phyloP scores from a whole-genome alignment of 78 protist genomes.

The Dictyostelium purpureum region DNA sequence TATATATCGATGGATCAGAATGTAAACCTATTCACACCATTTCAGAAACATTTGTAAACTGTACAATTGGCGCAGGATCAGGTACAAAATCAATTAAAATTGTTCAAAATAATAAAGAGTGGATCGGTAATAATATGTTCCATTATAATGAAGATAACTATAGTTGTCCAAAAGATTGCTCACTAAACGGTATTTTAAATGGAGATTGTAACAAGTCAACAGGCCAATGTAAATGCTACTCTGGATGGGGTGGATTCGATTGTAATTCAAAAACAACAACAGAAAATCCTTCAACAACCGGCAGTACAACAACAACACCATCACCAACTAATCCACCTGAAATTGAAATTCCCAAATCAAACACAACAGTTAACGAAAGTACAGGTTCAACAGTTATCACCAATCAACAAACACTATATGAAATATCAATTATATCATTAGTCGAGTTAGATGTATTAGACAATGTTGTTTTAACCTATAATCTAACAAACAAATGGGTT shows the following conservation, averaged over 20 bases:
- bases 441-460: neutral
- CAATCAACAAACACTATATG: constrained; percentile 10
- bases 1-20: neutral
- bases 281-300: neutral
- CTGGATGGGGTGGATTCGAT: constrained; percentile 8
- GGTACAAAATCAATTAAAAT: neutral
- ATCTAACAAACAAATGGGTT: neutral
- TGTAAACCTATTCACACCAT: neutral
- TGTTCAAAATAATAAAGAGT: neutral
- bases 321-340: neutral
- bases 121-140: neutral
- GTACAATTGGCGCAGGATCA: neutral
- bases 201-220: neutral
- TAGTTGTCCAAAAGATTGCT: neutral
- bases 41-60: neutral
- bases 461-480: neutral
- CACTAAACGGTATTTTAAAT: neutral
- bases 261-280: neutral
- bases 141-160: neutral
- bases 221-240: neutral
- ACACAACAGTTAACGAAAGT: neutral
- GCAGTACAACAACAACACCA: neutral
- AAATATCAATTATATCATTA: neutral
- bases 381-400: neutral
- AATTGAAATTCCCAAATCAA: neutral